Base-by-base conservation (phyloP, 2,329 filamentous ascomycete genomes). In the Phoma sp. region DNA sequence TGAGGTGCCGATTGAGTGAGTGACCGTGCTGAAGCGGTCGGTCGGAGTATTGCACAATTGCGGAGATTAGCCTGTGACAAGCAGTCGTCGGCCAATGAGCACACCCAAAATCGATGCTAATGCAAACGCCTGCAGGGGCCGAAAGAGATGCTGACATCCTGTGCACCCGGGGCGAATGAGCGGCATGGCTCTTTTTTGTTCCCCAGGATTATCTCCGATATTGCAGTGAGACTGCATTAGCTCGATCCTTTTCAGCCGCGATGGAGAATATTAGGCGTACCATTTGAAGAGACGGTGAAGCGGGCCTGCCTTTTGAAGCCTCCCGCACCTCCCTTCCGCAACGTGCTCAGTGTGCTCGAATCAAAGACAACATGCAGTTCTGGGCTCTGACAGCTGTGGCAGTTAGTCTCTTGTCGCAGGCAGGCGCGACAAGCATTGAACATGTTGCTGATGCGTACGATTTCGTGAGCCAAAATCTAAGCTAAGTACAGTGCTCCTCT, bases 151-250 rank as follows among this genome's bases (percentile, higher is more conserved):
- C 34, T 46, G 29, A 36, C 29, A 36, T 53, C 30, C 34, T 40
- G n/a, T 15, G 29, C 3, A 34, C 23, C 25, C 18, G 21, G 14
- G 18, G 49, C 49, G 37, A 25, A 46, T 47, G 20, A 30, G 25
- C 36, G 29, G 42, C 29, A 47, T 18, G 29, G 36, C 36, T 36
- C 20, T 36, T 7, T 18, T 29, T 6, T 53, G 42, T 47, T 21
- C 37, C 11, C 49, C 36, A 46, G 49, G 42, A 37, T 37, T 15
- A 40, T 14, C n/a, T 37, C 37, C 36, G 30, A 29, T 47, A 47
- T 53, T 47, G 49, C 25, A 47, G 42, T 36, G 3, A 6, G 7
- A 26, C 9, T 40, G 46, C 28, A 7, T 30, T 42, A 42, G 42
- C 15, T 47, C 15, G n/a, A 20, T n/a, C 21, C 25, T 32, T 15